Percentiles rank a stretch among this genome's conserved stretches.
Conservation (phyloP, 352 stramenopile genomes). For the Phytophthora ohioensis region DNA sequence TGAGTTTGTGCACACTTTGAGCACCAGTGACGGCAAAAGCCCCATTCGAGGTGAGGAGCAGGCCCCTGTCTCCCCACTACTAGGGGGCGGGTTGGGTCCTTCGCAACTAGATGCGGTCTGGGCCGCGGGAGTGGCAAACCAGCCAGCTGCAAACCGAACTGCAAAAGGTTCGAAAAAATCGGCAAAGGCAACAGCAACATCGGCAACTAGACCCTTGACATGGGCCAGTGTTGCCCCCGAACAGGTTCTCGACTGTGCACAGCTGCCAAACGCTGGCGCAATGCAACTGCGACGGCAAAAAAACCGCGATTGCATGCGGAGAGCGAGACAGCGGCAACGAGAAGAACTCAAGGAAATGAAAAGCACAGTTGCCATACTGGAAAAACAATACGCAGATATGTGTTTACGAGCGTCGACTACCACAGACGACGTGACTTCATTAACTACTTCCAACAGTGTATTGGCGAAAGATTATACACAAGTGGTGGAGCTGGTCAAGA, state of each 20-base stretch:
- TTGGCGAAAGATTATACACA: constrained; percentile 34
- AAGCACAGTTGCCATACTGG: constrained; percentile 40
- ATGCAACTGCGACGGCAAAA: constrained; percentile 40
- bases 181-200: constrained; percentile 19
- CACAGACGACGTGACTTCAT: constrained; percentile 11
- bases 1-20: constrained; percentile 19
- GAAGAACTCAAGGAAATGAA: constrained; percentile 56
- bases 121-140: constrained; percentile 25
- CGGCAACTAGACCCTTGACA: constrained; percentile 21
- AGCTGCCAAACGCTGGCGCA: constrained; percentile 34
- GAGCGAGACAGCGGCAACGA: constrained; percentile 49
- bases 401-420: constrained; percentile 36
- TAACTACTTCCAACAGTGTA: constrained; percentile 8
- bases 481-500: constrained; percentile 36
- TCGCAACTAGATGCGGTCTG: constrained; percentile 30
- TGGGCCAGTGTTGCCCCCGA: constrained; percentile 31
- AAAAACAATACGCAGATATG: constrained; percentile 48
- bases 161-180: constrained; percentile 27
- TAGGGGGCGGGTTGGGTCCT: not conserved
- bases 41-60: constrained; percentile 27
- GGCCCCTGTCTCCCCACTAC: constrained; percentile 5
- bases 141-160: constrained; percentile 5
- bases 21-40: constrained; percentile 17
- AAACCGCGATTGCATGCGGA: constrained; percentile 47
- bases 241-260: constrained; percentile 26